Conservation (phyloP, 2,329 filamentous ascomycete genomes). For the Hypomyces perniciosus region DNA sequence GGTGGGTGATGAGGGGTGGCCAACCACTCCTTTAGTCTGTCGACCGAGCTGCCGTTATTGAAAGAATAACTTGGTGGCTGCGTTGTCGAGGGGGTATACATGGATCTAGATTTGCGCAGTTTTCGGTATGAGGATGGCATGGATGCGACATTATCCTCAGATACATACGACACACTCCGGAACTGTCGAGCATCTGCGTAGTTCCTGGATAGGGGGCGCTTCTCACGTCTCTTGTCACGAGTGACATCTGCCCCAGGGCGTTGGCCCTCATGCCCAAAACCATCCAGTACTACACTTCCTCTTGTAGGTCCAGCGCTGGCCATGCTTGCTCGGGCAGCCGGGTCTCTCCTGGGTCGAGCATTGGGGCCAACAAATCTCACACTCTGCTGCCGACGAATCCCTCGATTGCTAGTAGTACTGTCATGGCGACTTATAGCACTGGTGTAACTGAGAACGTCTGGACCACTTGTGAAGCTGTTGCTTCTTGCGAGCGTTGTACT, state of each 20-base stretch:
- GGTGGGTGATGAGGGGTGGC: conserved; percentile 9
- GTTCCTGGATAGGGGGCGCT: not conserved
- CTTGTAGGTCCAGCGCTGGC: conserved; percentile 14
- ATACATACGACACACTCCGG: conserved; percentile 39
- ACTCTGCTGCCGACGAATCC: conserved; percentile 43
- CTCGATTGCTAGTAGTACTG: conserved; percentile 7
- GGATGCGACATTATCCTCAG: conserved; percentile 43
- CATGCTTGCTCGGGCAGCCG: conserved; percentile 25
- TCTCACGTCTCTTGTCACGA: not conserved
- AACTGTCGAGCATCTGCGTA: conserved; percentile 17
- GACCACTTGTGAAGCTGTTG: conserved; percentile 17
- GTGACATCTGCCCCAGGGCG: not conserved
- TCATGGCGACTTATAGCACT: conserved; percentile 18
- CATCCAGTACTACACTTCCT: not conserved
- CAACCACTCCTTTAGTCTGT: conserved; percentile 10
- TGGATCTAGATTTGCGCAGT: conserved; percentile 50
- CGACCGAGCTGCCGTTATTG: conserved; percentile 9
- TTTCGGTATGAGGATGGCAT: conserved; percentile 42
- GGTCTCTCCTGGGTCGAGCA: conserved; percentile 22
- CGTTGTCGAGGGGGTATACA: conserved; percentile 36
- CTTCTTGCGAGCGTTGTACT: conserved; percentile 16
- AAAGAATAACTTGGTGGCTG: conserved; percentile 12
- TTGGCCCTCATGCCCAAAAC: not conserved
- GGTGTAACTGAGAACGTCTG: conserved; percentile 12
- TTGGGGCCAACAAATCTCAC: conserved; percentile 45